These are phyloP conservation scores for Lizanozyma gosingica DNA, from an alignment of 1,139 yeast genomes.

Conservation along the genomic window DNA sequence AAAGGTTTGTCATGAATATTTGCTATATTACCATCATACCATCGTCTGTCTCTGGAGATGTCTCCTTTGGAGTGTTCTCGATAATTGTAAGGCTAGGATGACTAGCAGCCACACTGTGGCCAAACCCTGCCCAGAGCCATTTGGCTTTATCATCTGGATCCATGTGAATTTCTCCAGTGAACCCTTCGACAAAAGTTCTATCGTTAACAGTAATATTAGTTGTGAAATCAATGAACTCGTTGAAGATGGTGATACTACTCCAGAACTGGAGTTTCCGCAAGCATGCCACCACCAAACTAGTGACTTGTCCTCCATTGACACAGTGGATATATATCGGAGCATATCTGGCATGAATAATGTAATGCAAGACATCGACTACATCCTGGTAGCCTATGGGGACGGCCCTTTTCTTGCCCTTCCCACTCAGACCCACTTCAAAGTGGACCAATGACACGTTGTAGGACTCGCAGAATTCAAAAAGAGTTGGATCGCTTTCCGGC, in stretches of 20 bases:
- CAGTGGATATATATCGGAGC: constrained; percentile 82
- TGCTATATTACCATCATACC: neutral
- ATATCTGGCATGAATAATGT: constrained; percentile 48
- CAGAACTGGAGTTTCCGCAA: constrained; percentile 76
- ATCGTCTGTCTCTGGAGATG: neutral
- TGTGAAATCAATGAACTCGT: constrained; percentile 73
- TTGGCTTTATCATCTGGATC: constrained; percentile 41
- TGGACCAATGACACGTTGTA: constrained; percentile 50
- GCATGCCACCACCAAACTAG: constrained; percentile 79
- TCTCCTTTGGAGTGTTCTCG: constrained; percentile 7
- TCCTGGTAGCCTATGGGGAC: constrained; percentile 68
- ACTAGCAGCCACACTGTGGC: constrained; percentile 43
- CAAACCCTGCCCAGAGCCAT: constrained; percentile 75
- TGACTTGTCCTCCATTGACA: constrained; percentile 81
- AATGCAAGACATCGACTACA: constrained; percentile 49
- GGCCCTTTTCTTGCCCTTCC: constrained; percentile 70
- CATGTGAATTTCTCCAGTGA: constrained; percentile 54
- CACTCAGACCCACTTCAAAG: constrained; percentile 54
- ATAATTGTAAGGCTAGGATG: constrained; percentile 34
- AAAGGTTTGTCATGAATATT: too few species aligned
- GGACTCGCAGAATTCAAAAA: constrained; percentile 40
- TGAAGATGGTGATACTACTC: constrained; percentile 83
- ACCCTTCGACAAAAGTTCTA: constrained; percentile 73
- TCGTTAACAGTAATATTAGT: constrained; percentile 80
- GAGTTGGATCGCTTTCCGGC: constrained; percentile 38